Evolutionary conservation across 371 early-diverging fungal genomes (phyloP).

Genomic region (Circinella umbellata): DNA sequence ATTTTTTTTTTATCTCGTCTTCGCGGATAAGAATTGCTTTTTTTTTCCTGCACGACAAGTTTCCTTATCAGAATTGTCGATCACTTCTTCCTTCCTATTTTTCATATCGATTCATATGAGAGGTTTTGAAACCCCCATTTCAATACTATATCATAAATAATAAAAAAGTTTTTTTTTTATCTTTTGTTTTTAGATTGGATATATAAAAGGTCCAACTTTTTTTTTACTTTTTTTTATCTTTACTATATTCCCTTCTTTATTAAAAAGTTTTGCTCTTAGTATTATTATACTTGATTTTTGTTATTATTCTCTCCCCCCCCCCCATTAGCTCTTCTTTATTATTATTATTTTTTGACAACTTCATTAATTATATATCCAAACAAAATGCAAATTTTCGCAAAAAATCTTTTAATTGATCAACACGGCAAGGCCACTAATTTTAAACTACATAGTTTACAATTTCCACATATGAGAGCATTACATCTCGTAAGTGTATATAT

Average conservation of each 20-base stretch:
- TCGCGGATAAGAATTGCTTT: neutral
- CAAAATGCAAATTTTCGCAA: slow-evolving; percentile 21
- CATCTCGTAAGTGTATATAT: slow-evolving; percentile 24
- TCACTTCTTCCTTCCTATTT: no score
- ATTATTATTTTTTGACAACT: neutral
- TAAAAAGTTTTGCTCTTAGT: no score
- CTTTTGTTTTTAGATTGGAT: neutral
- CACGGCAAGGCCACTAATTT: slow-evolving; percentile 33
- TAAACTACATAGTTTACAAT: slow-evolving; percentile 16
- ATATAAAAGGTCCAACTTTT: neutral
- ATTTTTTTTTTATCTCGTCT: no score
- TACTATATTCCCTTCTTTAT: neutral
- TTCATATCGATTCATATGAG: neutral
- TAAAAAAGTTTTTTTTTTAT: no score
- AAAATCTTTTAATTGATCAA: slow-evolving; percentile 20
- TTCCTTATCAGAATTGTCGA: slow-evolving; percentile 2
- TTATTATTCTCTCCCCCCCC: no score
- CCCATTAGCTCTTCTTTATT: no score
- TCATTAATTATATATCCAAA: no score
- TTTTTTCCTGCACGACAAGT: slow-evolving; percentile 1
- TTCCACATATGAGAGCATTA: slow-evolving; percentile 29
- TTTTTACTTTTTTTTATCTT: neutral
- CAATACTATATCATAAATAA: neutral
- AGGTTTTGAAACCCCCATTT: neutral
- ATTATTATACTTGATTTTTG: no score